phyloP scores from a whole-genome alignment of 177 flowering plant genomes.

The Tripterygium wilfordii region DNA sequence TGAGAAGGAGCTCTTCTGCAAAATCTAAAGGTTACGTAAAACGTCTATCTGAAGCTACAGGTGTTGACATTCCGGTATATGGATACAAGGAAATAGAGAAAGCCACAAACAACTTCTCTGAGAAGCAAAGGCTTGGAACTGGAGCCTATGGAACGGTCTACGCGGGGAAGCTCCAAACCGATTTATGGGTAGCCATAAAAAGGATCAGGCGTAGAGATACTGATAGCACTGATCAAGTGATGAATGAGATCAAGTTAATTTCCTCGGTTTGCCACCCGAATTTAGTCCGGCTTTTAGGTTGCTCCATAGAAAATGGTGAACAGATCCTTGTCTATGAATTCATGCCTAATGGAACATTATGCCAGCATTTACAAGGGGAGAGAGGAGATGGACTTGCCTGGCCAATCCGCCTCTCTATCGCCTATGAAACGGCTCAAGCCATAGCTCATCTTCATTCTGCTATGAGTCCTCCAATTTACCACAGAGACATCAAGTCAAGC shows the following conservation, averaged over 20 bases:
- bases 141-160: constrained; percentile 68
- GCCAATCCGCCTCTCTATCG: constrained; percentile 48
- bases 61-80: constrained; percentile 35
- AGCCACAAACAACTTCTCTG: constrained; percentile 50
- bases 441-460: constrained; percentile 59
- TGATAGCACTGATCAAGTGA: constrained; percentile 42
- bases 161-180: constrained; percentile 35
- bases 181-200: constrained; percentile 53
- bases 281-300: constrained; percentile 61
- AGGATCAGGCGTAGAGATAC: constrained; percentile 35
- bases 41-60: constrained; percentile 29
- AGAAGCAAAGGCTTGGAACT: constrained; percentile 43
- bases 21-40: constrained; percentile 14
- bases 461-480: constrained; percentile 56
- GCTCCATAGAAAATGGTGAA: constrained; percentile 47
- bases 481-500: constrained; percentile 65
- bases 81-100: constrained; percentile 50
- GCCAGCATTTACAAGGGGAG: constrained; percentile 50
- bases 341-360: constrained; percentile 69
- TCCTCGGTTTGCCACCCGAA: constrained; percentile 61
- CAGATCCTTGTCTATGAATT: constrained; percentile 62
- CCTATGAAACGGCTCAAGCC: constrained; percentile 54
- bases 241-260: constrained; percentile 59
- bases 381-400: constrained; percentile 44
- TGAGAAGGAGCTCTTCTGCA: constrained; percentile 15